Evolutionary conservation across 176 grass and related monocot species (phyloP), one percentile per base, ranked within the genome.

Genomic region (Paspalum vaginatum): DNA sequence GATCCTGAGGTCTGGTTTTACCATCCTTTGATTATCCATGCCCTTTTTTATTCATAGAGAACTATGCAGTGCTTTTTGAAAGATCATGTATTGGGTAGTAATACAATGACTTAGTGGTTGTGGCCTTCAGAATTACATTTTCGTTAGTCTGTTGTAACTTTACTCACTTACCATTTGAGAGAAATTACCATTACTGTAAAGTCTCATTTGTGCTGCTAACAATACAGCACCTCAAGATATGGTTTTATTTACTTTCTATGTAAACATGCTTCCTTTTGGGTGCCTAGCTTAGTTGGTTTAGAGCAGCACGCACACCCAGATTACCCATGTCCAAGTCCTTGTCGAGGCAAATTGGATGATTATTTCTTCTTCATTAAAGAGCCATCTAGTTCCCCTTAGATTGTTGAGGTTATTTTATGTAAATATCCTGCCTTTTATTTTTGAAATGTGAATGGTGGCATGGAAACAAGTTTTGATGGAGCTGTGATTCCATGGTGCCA

Each of bases 1-100:
- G 84, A 98, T 50, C 81, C 84, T 52, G 83, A 93, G 95, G 95
- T 98, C 81, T 82, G 60, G 17, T 94, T 87, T 63, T 37, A 10
- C 46, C 56, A n/a, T 79, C 59, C 47, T n/a, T 79, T 13, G 45
- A 74, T 74, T 58, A 18, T 5, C 52, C 53, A 58, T 13, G 72
- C 41, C 78, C 6, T 60, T 66, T 50, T 47, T 42, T 72, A 13
- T 74, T 17, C 58, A 11, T 83, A 21, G 50, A 83, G 27, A 74
- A 65, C 51, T 73, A 45, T 21, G 20, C 0, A 7, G 0, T 20
- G 46, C 0, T 82, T 72, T 0, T 79, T 61, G 39, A 66, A 78
- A 79, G 18, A 24, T 57, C 24, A 50, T 63, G 47, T 62, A 6
- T 62, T 47, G 16, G 9, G 45, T 72, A 85, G 40, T 27, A 43